Percentiles rank a stretch among this genome's conserved stretches.
Conservation (phyloP, 257 asterid species). For the Sherardia arvensis region DNA sequence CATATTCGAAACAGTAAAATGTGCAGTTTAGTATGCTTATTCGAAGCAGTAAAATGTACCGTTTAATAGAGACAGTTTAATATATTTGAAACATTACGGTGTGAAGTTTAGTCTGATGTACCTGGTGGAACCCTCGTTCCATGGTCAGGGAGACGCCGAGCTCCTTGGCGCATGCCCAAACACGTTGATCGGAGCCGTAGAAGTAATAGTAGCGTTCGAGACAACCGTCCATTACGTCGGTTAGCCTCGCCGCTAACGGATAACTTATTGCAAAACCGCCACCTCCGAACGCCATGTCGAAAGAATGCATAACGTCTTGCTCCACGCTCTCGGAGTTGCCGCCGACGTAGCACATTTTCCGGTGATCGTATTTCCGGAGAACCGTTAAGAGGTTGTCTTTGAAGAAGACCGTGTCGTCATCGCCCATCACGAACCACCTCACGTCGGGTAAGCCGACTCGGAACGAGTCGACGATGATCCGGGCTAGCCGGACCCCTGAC, state of each 20-base stretch:
- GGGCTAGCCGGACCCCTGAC: conserved; percentile 64
- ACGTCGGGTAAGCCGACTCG: conserved; percentile 49
- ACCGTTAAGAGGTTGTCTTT: conserved; percentile 61
- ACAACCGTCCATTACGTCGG: conserved; percentile 56
- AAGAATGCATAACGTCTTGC: conserved; percentile 69
- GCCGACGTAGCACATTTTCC: conserved; percentile 67
- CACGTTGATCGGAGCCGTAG: conserved; percentile 89
- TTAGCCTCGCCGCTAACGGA: conserved; percentile 57
- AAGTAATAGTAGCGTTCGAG: conserved; percentile 55
- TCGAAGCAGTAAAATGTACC: too few species aligned
- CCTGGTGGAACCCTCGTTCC: conserved; percentile 96
- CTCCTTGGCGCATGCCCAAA: conserved; percentile 81
- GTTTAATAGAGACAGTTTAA: too few species aligned
- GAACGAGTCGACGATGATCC: conserved; percentile 63
- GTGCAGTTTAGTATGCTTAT: too few species aligned
- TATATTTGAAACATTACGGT: too few species aligned
- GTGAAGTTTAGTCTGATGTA: conserved; percentile 2
- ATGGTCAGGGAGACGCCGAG: conserved; percentile 59
- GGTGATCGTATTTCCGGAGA: conserved; percentile 64
- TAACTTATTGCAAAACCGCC: conserved; percentile 85
- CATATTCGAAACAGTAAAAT: too few species aligned
- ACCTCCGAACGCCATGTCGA: conserved; percentile 92
- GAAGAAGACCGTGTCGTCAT: conserved; percentile 88
- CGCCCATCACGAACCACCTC: conserved; percentile 97
- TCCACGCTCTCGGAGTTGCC: conserved; percentile 85